phyloP scores from a whole-genome alignment of 1,284 basidiomycete species.

The Irpex sp. region DNA sequence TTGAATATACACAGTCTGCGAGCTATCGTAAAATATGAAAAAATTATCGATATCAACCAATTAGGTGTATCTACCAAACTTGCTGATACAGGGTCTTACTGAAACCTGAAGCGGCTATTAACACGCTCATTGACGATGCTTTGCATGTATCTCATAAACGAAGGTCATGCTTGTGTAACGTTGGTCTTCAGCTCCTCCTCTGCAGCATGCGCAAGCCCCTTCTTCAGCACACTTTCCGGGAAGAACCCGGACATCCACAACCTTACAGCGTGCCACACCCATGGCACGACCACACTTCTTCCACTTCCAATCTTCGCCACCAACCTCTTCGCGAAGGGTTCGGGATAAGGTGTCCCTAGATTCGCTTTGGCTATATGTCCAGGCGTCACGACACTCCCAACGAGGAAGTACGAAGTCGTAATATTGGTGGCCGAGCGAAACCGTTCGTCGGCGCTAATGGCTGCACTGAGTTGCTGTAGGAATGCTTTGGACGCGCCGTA shows the following conservation, averaged over 20 bases:
- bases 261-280: slow-evolving; percentile 10
- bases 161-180: background rate
- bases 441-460: slow-evolving; percentile 4
- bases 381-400: background rate
- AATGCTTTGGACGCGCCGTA: slow-evolving; percentile 9
- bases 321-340: slow-evolving; percentile 8
- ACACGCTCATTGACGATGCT: too few species aligned
- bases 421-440: background rate
- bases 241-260: background rate
- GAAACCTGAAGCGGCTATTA: too few species aligned
- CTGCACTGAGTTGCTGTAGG: slow-evolving; percentile 3
- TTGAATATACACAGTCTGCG: too few species aligned
- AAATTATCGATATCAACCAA: too few species aligned
- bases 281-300: slow-evolving; percentile 5
- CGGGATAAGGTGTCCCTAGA: slow-evolving; percentile 8
- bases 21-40: too few species aligned
- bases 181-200: slow-evolving; percentile 24
- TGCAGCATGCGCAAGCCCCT: slow-evolving; percentile 1
- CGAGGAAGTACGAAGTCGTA: background rate
- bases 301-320: slow-evolving; percentile 12
- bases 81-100: too few species aligned
- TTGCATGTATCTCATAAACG: background rate
- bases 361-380: background rate
- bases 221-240: slow-evolving; percentile 1
- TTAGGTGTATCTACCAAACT: too few species aligned